phyloP scores from a whole-genome alignment of 164 flowering plant species.

The Litsea cubeba region DNA sequence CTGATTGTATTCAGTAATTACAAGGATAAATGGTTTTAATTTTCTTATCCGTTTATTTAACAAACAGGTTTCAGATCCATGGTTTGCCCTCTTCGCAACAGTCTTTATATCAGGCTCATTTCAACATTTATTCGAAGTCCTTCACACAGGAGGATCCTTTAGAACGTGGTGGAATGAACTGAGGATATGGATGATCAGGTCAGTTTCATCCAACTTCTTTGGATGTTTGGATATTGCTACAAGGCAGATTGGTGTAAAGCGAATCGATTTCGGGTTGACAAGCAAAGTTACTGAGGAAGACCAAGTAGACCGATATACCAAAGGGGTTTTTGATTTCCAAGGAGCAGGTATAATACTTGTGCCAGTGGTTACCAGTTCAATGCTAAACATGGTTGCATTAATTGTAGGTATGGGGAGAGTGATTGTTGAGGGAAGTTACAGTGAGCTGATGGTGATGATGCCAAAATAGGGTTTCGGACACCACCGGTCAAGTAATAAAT shows the following conservation, averaged over 20 bases:
- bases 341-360: conserved; percentile 20
- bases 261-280: conserved; percentile 27
- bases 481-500: too few relatives aligned
- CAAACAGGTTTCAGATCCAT: conserved; percentile 24
- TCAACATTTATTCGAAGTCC: conserved; percentile 15
- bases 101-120: conserved; percentile 9
- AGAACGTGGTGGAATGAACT: conserved; percentile 17
- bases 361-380: conserved; percentile 17
- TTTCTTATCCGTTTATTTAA: too few relatives aligned
- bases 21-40: too few relatives aligned
- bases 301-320: conserved; percentile 16
- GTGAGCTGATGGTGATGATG: conserved; percentile 26
- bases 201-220: conserved; percentile 14
- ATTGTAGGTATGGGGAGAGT: conserved; percentile 14
- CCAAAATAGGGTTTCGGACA: too few relatives aligned
- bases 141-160: conserved; percentile 15
- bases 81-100: conserved; percentile 16
- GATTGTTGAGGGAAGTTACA: conserved; percentile 4
- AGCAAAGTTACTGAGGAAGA: conserved; percentile 27
- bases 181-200: conserved; percentile 21
- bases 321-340: conserved; percentile 29
- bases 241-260: conserved; percentile 15
- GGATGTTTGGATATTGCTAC: conserved; percentile 15
- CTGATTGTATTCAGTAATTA: too few relatives aligned
- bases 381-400: conserved; percentile 16